Base-by-base conservation (phyloP, 331 rosid species). In the Telfairia occidentalis region DNA sequence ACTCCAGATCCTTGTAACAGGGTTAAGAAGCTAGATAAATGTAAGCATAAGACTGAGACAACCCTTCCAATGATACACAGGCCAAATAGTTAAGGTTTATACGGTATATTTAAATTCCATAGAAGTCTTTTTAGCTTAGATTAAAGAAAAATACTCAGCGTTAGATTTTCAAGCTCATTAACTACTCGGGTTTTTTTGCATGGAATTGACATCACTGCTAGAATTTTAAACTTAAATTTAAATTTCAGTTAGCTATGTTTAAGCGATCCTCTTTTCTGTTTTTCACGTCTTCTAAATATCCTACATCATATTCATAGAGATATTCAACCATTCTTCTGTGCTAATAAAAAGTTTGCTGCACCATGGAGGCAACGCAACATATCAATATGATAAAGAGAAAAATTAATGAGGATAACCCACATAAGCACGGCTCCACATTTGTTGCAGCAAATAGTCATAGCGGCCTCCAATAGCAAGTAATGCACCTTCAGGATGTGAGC, bases 401-500 rank as follows among this genome's bases (percentile, higher is more conserved):
- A 60, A 71, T 21, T 19, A 10, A 67, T 29, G 79, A 43, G 55
- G 69, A 67, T 30, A 81, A 81, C 96, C 75, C 83, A 94, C 98
- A 81, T 81, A 80, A 78, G 89, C 86, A 54, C 46, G 85, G 78
- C 82, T 84, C 96, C 95, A 87, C 85, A 87, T 80, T 77, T 87
- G 90, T 71, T 86, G 91, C 77, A 94, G 89, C 83, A 91, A 77
- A 84, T 84, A 84, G 85, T 94, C 92, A 82, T 94, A 89, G 84
- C 96, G 88, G 64, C 98, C 98, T 15, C 97, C 98, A 75, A 86
- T 84, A 80, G 97, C 92, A 74, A 94, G 88, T 87, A 94, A 83
- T 78, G 79, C 79, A 77, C 96, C 98, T 72, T 94, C 97, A 30
- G 81, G 82, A 75, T 77, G 85, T 76, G 96, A 84, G 63, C 96